These are phyloP conservation scores for Arabidopsis hybrid DNA, from an alignment of 441 rosid genomes.

Conservation along the genomic window DNA sequence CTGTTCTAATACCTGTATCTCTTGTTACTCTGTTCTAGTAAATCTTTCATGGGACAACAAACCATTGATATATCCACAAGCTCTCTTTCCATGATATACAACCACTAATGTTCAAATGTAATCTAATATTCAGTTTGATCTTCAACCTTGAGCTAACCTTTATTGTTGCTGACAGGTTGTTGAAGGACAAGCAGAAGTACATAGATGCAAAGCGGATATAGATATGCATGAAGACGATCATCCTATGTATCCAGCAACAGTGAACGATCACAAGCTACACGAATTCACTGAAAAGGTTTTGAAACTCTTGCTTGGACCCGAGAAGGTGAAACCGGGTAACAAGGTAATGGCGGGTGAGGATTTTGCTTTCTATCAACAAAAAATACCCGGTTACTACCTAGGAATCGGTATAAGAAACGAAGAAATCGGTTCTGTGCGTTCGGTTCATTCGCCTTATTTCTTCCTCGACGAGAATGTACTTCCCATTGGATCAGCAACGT, in stretches of 20 bases:
- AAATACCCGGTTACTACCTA: conserved; percentile 74
- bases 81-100: background rate
- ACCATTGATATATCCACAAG: background rate
- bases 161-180: conserved; percentile 57
- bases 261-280: conserved; percentile 66
- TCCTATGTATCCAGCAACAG: conserved; percentile 67
- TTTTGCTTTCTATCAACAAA: conserved; percentile 79
- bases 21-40: conserved; percentile 21
- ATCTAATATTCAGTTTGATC: background rate
- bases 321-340: conserved; percentile 53
- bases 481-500: conserved; percentile 76
- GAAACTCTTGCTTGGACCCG: conserved; percentile 61
- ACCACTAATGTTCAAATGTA: background rate
- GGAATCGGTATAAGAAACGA: conserved; percentile 76
- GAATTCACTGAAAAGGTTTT: conserved; percentile 59
- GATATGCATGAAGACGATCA: conserved; percentile 53
- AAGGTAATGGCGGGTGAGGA: conserved; percentile 84
- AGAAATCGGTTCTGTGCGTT: conserved; percentile 64
- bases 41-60: background rate
- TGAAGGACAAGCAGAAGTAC: conserved; percentile 68
- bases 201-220: conserved; percentile 63
- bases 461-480: conserved; percentile 81
- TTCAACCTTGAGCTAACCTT: background rate
- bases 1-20: background rate
- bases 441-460: conserved; percentile 76